Evolutionary conservation across 1,284 basidiomycete species (phyloP), one percentile per base, ranked within the genome.

Genomic region (Malassezia restricta): DNA sequence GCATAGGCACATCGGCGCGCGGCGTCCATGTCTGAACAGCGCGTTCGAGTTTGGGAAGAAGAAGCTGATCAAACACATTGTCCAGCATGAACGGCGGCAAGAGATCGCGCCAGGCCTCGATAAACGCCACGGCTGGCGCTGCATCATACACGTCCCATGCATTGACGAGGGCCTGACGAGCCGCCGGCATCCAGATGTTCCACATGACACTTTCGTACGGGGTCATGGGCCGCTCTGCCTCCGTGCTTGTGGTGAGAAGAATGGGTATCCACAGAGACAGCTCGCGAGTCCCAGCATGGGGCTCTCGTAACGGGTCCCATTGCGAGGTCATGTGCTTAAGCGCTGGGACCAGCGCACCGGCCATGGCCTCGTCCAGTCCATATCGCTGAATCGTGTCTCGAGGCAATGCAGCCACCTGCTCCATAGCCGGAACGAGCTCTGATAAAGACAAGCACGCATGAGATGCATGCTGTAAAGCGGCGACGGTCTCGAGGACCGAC

Each of bases 121-220:
- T 85, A 1, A 99, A 77, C 35, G 80, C 81, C 30, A 95, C 82
- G 4, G 83, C 87, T 7, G 84, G 80, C 8, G 81, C 76, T 2
- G 90, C 83, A 33, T 82, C 76, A 38, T 80, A 76, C 0, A 89
- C 82, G 14, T 81, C 78, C 92, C 94, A 99, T 17, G 87, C 83
- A 73, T 95, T 95, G 74, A 79, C 81, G 62, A 57, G 38, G 4
- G 81, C 79, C 0, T 86, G 85, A 29, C 94, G 83, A n/a, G 98
- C 83, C 74, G 81, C 85, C 0, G 94, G 94, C 24, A 98, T 77
- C 92, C 91, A 98, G 6, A 85, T 77, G 57, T 85, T 86, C 91
- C 92, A 98, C 14, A 98, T 76, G 17, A 98, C 77, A 51, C 84
- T 86, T 72, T 98, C 92, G 74, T 87, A 98, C 0, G 94, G 84